Conservation (phyloP, 2,329 filamentous ascomycete genomes). For the Fusarium sarcochroum region DNA sequence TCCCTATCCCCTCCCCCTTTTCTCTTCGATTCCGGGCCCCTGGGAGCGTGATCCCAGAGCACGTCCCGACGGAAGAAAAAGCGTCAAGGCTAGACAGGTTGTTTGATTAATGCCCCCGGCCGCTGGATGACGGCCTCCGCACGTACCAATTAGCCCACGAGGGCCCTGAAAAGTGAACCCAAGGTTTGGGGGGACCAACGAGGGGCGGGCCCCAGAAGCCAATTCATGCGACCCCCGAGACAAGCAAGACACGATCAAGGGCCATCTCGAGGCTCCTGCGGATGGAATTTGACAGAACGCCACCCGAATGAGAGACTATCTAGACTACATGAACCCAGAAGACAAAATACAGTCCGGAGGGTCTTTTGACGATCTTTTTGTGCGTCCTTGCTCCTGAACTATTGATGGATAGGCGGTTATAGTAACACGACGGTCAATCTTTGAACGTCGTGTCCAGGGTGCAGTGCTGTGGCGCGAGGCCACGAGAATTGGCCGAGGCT, state of each 20-base stretch:
- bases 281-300: conserved; percentile 34
- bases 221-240: conserved; percentile 47
- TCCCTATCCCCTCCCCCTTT: conserved; percentile 36
- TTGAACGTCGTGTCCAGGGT: background rate
- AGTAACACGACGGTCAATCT: conserved; percentile 3
- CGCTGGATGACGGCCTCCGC: conserved; percentile 46
- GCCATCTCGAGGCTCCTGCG: conserved; percentile 15
- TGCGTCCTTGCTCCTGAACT: conserved; percentile 15
- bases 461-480: conserved; percentile 38
- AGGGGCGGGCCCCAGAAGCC: conserved; percentile 41
- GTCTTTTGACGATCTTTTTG: conserved; percentile 1
- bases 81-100: conserved; percentile 39
- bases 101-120: conserved; percentile 47
- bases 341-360: conserved; percentile 4
- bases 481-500: conserved; percentile 25
- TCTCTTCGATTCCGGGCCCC: conserved; percentile 29
- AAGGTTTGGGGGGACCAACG: conserved; percentile 31
- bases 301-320: conserved; percentile 21
- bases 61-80: conserved; percentile 43
- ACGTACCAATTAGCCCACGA: conserved; percentile 39
- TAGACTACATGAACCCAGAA: conserved; percentile 3
- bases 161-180: conserved; percentile 30
- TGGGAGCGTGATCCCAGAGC: conserved; percentile 39
- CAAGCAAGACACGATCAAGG: conserved; percentile 34
- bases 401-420: conserved; percentile 18